These are phyloP conservation scores for Botrytis porri DNA, from an alignment of 2,329 filamentous ascomycete genomes.

Conservation along the genomic window DNA sequence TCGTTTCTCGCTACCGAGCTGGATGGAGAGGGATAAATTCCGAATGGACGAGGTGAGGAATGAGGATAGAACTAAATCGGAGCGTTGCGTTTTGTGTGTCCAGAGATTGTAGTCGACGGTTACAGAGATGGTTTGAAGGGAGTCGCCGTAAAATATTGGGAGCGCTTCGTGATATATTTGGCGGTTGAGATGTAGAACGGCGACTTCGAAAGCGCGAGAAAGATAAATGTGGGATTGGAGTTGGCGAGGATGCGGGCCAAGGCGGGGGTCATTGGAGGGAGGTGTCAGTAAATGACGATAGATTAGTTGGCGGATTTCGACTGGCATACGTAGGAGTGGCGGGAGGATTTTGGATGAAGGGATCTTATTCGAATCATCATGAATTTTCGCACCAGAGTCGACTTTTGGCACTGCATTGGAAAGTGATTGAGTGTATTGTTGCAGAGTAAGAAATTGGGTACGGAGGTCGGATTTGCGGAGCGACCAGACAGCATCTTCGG, in stretches of 20 bases:
- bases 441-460: slow-evolving; percentile 30
- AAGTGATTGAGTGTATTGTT: slow-evolving; percentile 29
- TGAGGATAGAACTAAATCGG: slow-evolving; percentile 28
- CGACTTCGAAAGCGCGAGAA: slow-evolving; percentile 28
- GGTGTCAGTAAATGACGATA: slow-evolving; percentile 27
- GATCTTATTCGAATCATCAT: not conserved
- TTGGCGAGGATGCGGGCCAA: slow-evolving; percentile 33
- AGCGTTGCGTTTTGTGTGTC: slow-evolving; percentile 32
- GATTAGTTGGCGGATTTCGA: slow-evolving; percentile 32
- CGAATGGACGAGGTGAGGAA: slow-evolving; percentile 29
- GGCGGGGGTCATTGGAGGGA: slow-evolving; percentile 23
- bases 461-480: slow-evolving; percentile 32
- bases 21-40: slow-evolving; percentile 31
- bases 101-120: slow-evolving; percentile 34
- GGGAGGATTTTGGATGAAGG: slow-evolving; percentile 16
- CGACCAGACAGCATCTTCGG: slow-evolving; percentile 30
- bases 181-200: slow-evolving; percentile 29
- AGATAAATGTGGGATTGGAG: slow-evolving; percentile 32
- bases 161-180: slow-evolving; percentile 32
- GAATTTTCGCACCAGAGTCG: slow-evolving; percentile 15
- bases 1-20: slow-evolving; percentile 36
- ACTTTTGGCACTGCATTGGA: not conserved
- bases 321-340: slow-evolving; percentile 28
- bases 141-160: slow-evolving; percentile 31
- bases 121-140: slow-evolving; percentile 27